Evolutionary conservation across 306 rosid species (phyloP).

Genomic region (Carpinus fangiana): DNA sequence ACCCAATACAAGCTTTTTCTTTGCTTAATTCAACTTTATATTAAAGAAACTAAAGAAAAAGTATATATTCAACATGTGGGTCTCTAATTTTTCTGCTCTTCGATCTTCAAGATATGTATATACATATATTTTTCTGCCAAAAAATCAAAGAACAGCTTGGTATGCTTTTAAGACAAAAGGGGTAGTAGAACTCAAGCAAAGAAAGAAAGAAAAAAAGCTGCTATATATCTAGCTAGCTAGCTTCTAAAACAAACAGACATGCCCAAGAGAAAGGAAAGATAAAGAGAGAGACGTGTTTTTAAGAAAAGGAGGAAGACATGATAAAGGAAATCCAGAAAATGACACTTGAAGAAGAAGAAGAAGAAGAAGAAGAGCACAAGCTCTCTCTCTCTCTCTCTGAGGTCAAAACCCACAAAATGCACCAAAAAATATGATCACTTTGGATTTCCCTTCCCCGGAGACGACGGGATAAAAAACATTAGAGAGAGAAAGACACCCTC

Average conservation of each 20-base stretch:
- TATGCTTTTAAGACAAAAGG: constrained; percentile 16
- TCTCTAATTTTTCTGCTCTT: neutral
- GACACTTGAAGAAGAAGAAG: constrained; percentile 60
- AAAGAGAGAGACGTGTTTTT: constrained; percentile 24
- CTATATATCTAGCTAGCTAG: constrained; percentile 27
- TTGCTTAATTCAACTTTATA: constrained; percentile 25
- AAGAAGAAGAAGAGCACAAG: constrained; percentile 34
- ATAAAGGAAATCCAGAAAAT: constrained; percentile 39
- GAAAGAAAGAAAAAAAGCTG: constrained; percentile 3
- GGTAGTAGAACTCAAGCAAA: neutral
- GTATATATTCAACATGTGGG: constrained; percentile 33
- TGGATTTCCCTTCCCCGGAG: constrained; percentile 58
- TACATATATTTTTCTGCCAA: neutral
- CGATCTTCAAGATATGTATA: no score
- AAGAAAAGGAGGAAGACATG: constrained; percentile 23
- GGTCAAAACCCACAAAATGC: constrained; percentile 48
- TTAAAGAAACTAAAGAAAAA: constrained; percentile 31
- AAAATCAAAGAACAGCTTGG: constrained; percentile 22
- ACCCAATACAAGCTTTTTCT: constrained; percentile 17
- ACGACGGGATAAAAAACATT: constrained; percentile 61
- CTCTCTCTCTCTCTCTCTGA: constrained; percentile 25
- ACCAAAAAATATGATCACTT: constrained; percentile 37
- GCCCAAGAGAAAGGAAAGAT: constrained; percentile 34
- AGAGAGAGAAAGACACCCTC: constrained; percentile 59
- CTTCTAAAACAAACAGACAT: constrained; percentile 49